phyloP scores from a whole-genome alignment of 257 asterid species.

The Solanum pinnatisectum region DNA sequence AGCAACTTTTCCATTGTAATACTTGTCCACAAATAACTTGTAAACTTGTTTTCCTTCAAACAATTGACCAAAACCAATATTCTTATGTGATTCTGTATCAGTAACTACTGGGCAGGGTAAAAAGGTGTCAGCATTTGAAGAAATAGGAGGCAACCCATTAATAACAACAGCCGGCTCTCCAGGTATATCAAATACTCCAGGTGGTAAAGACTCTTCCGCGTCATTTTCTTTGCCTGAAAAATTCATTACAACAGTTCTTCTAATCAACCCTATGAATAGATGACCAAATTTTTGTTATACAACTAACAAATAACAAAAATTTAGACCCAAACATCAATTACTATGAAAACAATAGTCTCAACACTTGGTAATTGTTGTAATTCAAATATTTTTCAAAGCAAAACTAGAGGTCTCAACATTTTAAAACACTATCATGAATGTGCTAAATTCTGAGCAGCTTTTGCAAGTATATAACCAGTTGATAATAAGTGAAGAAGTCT shows the following conservation, averaged over 20 bases:
- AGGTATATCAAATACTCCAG: conserved; percentile 14
- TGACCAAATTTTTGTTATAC: background rate
- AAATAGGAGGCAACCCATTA: conserved; percentile 36
- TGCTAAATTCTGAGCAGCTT: no score
- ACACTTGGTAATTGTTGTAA: background rate
- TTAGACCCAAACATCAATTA: background rate
- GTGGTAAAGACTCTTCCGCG: conserved; percentile 5
- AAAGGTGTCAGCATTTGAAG: conserved; percentile 7
- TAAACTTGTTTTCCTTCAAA: conserved; percentile 50
- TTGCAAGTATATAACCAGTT: no score
- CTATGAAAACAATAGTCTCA: background rate
- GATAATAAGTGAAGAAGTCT: no score
- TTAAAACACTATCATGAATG: no score
- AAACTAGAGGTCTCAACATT: no score
- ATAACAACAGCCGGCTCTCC: conserved; percentile 42
- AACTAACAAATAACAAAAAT: background rate
- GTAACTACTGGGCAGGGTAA: conserved; percentile 7
- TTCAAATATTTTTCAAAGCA: background rate
- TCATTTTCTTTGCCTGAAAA: conserved; percentile 9
- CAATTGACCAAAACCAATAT: conserved; percentile 45
- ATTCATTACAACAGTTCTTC: conserved; percentile 19
- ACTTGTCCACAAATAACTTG: conserved; percentile 29
- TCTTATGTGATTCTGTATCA: conserved; percentile 5
- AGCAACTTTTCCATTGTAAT: conserved; percentile 31
- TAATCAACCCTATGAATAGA: background rate